Conservation (phyloP, 2,329 filamentous ascomycete species). For the Nemania serpens region DNA sequence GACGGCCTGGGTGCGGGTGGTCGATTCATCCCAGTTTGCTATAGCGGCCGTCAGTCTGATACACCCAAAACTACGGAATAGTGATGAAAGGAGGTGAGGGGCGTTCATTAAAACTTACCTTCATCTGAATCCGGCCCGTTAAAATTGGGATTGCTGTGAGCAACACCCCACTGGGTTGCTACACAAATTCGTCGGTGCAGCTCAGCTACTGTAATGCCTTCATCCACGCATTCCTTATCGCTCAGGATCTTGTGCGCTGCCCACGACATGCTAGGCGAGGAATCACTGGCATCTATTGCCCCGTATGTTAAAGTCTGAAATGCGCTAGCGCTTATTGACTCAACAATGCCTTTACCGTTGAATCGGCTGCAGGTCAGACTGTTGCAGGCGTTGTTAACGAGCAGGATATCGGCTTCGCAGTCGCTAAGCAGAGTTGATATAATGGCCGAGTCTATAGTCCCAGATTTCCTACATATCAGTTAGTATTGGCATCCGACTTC, state of each 20-base stretch:
- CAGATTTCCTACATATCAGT: background rate
- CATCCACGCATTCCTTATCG: constrained; percentile 3
- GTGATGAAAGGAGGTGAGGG: background rate
- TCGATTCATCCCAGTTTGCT: background rate
- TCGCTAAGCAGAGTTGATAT: constrained; percentile 10
- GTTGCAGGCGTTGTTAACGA: constrained; percentile 10
- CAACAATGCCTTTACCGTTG: constrained; percentile 13
- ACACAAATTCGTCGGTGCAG: constrained; percentile 21
- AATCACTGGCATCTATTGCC: background rate
- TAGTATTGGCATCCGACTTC: background rate
- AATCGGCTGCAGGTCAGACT: constrained; percentile 19
- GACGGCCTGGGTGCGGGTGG: constrained; percentile 14
- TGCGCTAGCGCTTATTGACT: constrained; percentile 20
- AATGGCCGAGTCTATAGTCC: constrained; percentile 3
- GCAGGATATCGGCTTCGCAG: constrained; percentile 19
- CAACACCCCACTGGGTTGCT: constrained; percentile 9
- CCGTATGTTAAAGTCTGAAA: constrained; percentile 9
- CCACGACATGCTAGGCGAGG: constrained; percentile 18
- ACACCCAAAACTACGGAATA: background rate
- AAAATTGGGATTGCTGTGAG: background rate
- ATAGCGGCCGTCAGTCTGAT: background rate
- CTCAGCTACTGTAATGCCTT: constrained; percentile 19
- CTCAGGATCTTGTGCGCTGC: constrained; percentile 7
- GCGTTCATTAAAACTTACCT: background rate
- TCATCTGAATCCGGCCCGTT: background rate